Conservation (phyloP, 1,139 yeast species). For the Diutina neorugosa region DNA sequence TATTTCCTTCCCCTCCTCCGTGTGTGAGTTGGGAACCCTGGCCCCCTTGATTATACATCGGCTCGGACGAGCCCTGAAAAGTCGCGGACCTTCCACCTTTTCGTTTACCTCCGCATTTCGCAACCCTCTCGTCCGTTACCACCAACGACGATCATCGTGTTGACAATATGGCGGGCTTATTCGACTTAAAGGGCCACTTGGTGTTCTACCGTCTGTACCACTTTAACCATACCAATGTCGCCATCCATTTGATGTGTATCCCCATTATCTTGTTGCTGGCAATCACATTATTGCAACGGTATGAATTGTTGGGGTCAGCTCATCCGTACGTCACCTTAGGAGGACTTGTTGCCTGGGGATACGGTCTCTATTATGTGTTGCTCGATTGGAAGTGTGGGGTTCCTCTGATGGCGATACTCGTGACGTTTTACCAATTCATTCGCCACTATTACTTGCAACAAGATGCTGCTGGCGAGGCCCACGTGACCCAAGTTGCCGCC, state of each 20-base stretch:
- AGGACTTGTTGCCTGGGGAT: slow-evolving; percentile 18
- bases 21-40: no score
- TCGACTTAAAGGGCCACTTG: slow-evolving; percentile 55
- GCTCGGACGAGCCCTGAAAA: background rate
- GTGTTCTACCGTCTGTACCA: slow-evolving; percentile 82
- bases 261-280: slow-evolving; percentile 61
- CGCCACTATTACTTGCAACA: slow-evolving; percentile 13
- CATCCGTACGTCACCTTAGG: slow-evolving; percentile 31
- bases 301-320: background rate
- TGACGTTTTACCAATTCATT: slow-evolving; percentile 31
- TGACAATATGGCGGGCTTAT: slow-evolving; percentile 13
- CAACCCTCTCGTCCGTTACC: background rate
- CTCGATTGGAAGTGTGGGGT: slow-evolving; percentile 34
- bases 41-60: background rate
- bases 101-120: background rate
- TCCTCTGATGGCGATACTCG: slow-evolving; percentile 23
- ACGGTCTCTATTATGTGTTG: slow-evolving; percentile 28
- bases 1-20: background rate
- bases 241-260: slow-evolving; percentile 68
- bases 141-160: no score
- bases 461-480: slow-evolving; percentile 6
- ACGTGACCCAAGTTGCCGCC: slow-evolving; percentile 17
- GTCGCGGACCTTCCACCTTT: background rate
- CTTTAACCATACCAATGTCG: slow-evolving; percentile 52
- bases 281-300: slow-evolving; percentile 11